A percentile compares a stretch with the other conserved stretches of the same genome.
Conservation (phyloP, 768 basidiomycete genomes). For the Strobilomyces dryophilus region DNA sequence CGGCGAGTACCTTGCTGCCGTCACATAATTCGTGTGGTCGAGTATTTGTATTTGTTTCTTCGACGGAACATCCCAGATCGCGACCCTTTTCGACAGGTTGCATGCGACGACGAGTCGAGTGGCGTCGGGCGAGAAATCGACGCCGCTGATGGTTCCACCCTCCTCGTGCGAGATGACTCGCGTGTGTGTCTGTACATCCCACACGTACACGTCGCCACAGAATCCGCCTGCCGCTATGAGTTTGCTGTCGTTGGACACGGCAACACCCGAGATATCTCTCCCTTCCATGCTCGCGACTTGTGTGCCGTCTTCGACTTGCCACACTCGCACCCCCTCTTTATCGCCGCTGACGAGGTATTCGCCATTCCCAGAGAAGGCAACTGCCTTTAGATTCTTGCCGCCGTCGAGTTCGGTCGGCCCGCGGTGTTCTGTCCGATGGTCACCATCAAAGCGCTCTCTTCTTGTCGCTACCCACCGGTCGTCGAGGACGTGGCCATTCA, state of each 20-base stretch:
- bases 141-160: background rate
- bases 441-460: background rate
- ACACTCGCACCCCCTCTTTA: background rate
- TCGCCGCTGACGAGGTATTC: no score
- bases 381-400: rapidly evolving
- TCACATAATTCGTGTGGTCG: no score
- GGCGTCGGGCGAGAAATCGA: background rate
- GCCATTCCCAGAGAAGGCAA: background rate
- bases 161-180: background rate
- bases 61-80: no score
- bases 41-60: no score
- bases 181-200: background rate
- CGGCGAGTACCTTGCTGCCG: background rate
- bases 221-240: background rate
- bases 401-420: background rate
- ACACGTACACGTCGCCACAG: background rate
- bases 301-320: background rate
- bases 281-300: background rate
- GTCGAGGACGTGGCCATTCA: background rate
- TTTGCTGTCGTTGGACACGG: background rate
- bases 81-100: rapidly evolving
- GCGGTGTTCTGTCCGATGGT: no score
- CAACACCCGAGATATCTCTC: background rate
- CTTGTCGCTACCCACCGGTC: background rate
- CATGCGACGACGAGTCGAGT: background rate